Percentiles rank a stretch among this genome's conserved stretches.
Evolutionary conservation across 2,329 filamentous ascomycete species (phyloP).

Genomic region (Fusarium vanettenii): DNA sequence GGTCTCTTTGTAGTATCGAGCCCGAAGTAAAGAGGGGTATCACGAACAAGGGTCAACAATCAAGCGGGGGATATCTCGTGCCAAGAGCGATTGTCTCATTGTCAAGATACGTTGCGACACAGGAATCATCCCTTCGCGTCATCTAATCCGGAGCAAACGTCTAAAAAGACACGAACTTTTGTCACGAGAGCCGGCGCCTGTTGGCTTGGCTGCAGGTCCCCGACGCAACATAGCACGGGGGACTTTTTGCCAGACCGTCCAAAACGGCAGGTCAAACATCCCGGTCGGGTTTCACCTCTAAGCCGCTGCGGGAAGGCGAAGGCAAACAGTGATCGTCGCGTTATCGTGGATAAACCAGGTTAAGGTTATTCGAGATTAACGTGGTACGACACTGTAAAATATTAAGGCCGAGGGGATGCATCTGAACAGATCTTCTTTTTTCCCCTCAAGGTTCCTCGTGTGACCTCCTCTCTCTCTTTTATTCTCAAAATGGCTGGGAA

Average conservation of each 20-base stretch:
- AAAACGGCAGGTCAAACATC: slow-evolving; percentile 30
- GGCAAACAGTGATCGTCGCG: neutral
- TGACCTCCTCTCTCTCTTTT: neutral
- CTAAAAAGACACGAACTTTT: slow-evolving; percentile 20
- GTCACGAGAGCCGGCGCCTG: slow-evolving; percentile 6
- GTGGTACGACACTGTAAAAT: neutral
- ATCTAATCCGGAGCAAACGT: neutral
- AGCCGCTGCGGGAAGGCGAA: slow-evolving; percentile 34
- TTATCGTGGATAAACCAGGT: slow-evolving; percentile 22
- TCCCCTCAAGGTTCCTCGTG: slow-evolving; percentile 4
- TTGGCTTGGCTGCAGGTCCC: slow-evolving; percentile 29
- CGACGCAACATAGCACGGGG: slow-evolving; percentile 32
- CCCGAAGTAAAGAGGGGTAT: neutral
- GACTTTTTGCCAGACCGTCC: slow-evolving; percentile 24
- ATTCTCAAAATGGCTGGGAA: slow-evolving; percentile 19
- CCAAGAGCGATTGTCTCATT: neutral
- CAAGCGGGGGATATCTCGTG: neutral
- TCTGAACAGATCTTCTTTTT: neutral
- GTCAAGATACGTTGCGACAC: neutral
- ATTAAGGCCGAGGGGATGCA: slow-evolving; percentile 1
- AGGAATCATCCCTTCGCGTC: too few species aligned
- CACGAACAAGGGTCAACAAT: neutral
- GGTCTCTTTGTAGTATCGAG: neutral
- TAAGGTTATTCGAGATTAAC: slow-evolving; percentile 13
- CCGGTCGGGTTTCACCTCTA: slow-evolving; percentile 17